Conservation (phyloP, 1,139 yeast species). For the Maudiozyma humilis region DNA sequence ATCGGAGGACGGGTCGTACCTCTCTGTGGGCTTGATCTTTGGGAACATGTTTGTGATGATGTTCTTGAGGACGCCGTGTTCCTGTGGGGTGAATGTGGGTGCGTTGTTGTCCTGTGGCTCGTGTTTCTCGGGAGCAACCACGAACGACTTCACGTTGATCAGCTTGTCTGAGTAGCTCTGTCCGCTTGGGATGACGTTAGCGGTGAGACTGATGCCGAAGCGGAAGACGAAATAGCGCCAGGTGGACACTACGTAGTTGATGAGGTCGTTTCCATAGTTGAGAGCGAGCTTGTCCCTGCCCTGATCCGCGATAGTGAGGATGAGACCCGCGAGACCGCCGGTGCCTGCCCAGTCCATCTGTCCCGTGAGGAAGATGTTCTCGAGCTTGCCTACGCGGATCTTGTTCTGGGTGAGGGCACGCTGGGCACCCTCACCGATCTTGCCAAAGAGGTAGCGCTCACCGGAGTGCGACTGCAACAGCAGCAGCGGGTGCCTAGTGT, state of each 20-base stretch:
- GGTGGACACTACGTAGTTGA: conserved; percentile 55
- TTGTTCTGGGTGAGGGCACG: conserved; percentile 53
- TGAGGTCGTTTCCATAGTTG: conserved; percentile 38
- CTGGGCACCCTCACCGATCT: conserved; percentile 80
- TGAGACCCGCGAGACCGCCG: conserved; percentile 86
- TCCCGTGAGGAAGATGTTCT: conserved; percentile 71
- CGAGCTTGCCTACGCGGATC: conserved; percentile 46
- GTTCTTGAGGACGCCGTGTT: conserved; percentile 17
- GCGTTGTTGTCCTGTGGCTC: neutral
- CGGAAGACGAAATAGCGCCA: conserved; percentile 91
- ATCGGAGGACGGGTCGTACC: conserved; percentile 31
- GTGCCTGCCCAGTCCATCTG: conserved; percentile 60
- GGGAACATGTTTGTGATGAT: conserved; percentile 41
- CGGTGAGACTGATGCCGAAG: conserved; percentile 55
- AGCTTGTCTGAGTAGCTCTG: conserved; percentile 44
- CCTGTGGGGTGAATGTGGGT: conserved; percentile 12
- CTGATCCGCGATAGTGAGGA: conserved; percentile 77
- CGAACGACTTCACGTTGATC: conserved; percentile 47
- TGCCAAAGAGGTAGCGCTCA: conserved; percentile 65
- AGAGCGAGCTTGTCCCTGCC: conserved; percentile 47
- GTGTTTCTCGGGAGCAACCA: conserved; percentile 12
- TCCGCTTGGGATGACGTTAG: conserved; percentile 31
- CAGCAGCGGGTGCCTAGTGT: conserved; percentile 52
- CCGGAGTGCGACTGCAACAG: conserved; percentile 42
- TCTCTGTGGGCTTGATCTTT: conserved; percentile 24